Evolutionary conservation across 768 basidiomycete genomes (phyloP).

Genomic region (Trametes coccinea): DNA sequence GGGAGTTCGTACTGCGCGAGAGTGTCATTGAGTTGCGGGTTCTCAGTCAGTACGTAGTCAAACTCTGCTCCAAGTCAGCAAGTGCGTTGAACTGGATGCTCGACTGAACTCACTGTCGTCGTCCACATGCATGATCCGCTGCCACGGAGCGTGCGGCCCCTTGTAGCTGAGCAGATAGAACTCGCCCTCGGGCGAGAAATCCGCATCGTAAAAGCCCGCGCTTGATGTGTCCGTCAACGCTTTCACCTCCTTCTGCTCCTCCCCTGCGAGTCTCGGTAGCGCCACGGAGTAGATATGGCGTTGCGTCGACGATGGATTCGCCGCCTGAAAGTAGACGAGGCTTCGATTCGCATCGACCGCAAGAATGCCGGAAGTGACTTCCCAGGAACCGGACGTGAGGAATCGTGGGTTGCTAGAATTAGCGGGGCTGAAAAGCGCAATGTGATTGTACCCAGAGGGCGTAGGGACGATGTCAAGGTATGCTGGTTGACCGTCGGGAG

Average conservation of each 20-base stretch:
- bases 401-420: slow-evolving; percentile 70
- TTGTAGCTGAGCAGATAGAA: slow-evolving; percentile 81
- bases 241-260: slow-evolving; percentile 23
- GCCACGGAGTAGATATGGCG: slow-evolving; percentile 82
- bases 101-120: slow-evolving; percentile 28
- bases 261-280: slow-evolving; percentile 53
- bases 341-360: slow-evolving; percentile 69
- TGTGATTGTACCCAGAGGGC: slow-evolving; percentile 82
- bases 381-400: slow-evolving; percentile 88
- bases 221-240: slow-evolving; percentile 53
- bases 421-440: slow-evolving; percentile 87
- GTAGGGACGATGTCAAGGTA: slow-evolving; percentile 92
- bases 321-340: slow-evolving; percentile 87
- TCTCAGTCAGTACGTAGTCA: slow-evolving; percentile 68
- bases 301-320: slow-evolving; percentile 77
- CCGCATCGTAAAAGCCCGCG: slow-evolving; percentile 60
- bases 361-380: slow-evolving; percentile 74
- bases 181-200: slow-evolving; percentile 83
- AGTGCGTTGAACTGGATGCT: neutral
- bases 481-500: slow-evolving; percentile 49
- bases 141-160: slow-evolving; percentile 87
- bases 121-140: slow-evolving; percentile 66
- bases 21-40: slow-evolving; percentile 62
- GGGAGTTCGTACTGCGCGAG: slow-evolving; percentile 72
- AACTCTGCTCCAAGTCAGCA: slow-evolving; percentile 45